These are phyloP conservation scores for Cladorrhinum sp. DNA, from an alignment of 2,329 filamentous ascomycete genomes.

Conservation along the genomic window DNA sequence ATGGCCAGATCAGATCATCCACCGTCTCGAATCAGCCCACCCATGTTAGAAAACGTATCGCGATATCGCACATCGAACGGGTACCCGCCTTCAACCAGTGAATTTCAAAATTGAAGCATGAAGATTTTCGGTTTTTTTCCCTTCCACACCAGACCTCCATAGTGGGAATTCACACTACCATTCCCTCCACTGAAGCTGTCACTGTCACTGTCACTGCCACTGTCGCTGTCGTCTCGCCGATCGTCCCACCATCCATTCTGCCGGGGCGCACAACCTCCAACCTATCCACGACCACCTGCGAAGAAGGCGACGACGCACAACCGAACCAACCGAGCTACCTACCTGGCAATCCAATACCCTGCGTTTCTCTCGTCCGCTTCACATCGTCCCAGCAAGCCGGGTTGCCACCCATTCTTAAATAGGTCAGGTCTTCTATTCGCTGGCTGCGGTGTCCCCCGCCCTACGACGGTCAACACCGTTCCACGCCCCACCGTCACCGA, in stretches of 20 bases:
- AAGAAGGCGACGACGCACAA: not conserved
- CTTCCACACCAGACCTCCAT: not conserved
- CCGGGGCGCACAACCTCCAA: not conserved
- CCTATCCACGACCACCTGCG: not conserved
- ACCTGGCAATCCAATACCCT: not conserved
- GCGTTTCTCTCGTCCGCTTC: not conserved
- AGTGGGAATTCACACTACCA: not conserved
- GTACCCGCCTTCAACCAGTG: constrained; percentile 11
- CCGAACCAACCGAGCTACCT: not conserved
- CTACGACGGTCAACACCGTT: not conserved
- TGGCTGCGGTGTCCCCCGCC: constrained; percentile 1
- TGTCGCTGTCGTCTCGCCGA: not conserved
- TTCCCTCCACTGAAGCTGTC: not conserved
- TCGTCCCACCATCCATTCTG: not conserved
- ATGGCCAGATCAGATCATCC: constrained; percentile 28
- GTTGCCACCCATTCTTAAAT: not conserved
- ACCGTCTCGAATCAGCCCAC: constrained; percentile 28
- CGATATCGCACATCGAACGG: constrained; percentile 21
- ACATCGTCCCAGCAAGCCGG: not conserved
- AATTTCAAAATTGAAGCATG: not conserved
- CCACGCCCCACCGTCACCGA: not conserved
- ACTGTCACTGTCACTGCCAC: not conserved
- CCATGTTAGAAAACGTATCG: constrained; percentile 13
- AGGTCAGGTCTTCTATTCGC: not conserved
- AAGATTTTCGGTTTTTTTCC: not conserved